Base-by-base conservation (phyloP, 2,329 filamentous ascomycete genomes). In the Monosporascus sp. region DNA sequence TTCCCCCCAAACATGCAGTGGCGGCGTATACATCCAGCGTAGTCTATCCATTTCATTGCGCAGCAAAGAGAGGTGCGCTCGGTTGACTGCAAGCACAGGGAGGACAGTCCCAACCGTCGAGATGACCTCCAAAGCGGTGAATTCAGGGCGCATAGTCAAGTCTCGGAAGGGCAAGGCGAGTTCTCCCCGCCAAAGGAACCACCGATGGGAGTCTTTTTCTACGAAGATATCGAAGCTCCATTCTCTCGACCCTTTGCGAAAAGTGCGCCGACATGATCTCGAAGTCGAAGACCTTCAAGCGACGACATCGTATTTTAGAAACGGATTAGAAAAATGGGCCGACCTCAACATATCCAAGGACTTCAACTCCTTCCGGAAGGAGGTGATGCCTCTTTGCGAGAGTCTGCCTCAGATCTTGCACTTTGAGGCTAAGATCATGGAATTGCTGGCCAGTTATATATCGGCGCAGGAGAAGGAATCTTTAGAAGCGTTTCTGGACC, bases 371-470 rank as follows among this genome's bases (percentile, higher is more conserved):
- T 97, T 99, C 72, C 81, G 85, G 61, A 83, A 86, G 58, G 83
- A 89, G 67, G 85, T 90, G 47, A 78, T 82, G 61, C 86, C 89
- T 51, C 79, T 96, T 51, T 93, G 86, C 76, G 92, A 97, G 70
- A 97, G 87, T 66, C 80, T 99, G 44, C 87, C 92, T 22, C 90
- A 97, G 71, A 88, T 99, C 59, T 76, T 99, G 56, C 89, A 97
- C 75, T 89, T 96, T 70, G 87, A 96, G 72, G 83, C 89, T 60
- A 83, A 83, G 68, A 94, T 99, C 61, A 88, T 96, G 80, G 83
- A 83, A 39, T 70, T 87, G 55, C 77, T 99, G 57, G 81, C 86
- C 55, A 78, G 83, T 64, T 88, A 90, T 63, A 92, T 97, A 56
- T 82, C 85, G 50, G 82, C 82, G 63, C 86, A 87, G 56, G 90